A percentile compares a stretch with the other conserved stretches of the same genome.
Conservation (phyloP, 805 yeast species). For the Cyberlindnera euphorbiiphila region DNA sequence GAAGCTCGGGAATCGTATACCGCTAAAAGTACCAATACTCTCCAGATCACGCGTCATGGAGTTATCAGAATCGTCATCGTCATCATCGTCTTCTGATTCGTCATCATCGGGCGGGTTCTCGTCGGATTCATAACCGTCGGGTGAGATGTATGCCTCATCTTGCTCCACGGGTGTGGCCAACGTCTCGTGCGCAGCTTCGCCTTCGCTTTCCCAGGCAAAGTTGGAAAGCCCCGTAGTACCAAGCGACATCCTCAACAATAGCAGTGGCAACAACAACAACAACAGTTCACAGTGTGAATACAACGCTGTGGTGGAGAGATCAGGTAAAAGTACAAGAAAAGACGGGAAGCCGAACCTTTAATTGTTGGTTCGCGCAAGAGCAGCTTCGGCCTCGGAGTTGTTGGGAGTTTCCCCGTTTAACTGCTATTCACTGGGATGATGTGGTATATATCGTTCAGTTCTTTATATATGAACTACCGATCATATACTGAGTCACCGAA, state of each 20-base stretch:
- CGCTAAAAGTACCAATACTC: slow-evolving; percentile 41
- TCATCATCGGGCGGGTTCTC: background rate
- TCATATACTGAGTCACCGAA: no score
- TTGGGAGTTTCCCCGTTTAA: no score
- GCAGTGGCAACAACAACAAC: no score
- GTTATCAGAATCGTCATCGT: slow-evolving; percentile 24
- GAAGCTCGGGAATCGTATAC: slow-evolving; percentile 22
- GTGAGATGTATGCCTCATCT: slow-evolving; percentile 1
- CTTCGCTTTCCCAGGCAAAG: slow-evolving; percentile 5
- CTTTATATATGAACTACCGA: no score
- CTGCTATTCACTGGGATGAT: no score
- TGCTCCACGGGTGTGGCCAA: slow-evolving; percentile 2
- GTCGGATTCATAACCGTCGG: background rate
- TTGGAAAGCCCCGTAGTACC: background rate
- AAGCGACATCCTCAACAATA: background rate
- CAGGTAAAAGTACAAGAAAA: no score
- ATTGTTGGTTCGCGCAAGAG: no score
- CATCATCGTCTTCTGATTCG: slow-evolving; percentile 11
- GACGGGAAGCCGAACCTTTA: no score
- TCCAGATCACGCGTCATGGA: slow-evolving; percentile 46
- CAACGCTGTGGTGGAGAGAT: no score
- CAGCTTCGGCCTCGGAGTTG: no score
- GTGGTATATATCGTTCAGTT: no score
- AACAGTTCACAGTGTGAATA: no score
- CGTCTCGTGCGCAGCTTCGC: background rate